Evolutionary conservation across 805 yeast species (phyloP).

Genomic region (Dipodascus geniculatus): DNA sequence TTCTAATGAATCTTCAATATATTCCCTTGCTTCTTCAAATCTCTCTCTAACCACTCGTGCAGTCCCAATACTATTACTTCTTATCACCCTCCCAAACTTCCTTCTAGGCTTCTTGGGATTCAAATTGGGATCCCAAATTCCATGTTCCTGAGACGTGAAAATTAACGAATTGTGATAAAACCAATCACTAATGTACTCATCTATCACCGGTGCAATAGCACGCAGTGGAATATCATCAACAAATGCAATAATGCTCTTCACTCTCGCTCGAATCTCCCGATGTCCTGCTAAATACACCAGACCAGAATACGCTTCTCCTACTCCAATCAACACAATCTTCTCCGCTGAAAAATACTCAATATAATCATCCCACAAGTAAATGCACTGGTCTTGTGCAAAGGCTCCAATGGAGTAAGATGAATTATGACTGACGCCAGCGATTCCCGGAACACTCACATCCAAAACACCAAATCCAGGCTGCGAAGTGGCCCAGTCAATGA

Average conservation of each 20-base stretch:
- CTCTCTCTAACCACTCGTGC: conserved; percentile 69
- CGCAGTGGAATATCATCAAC: conserved; percentile 58
- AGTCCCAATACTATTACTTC: conserved; percentile 59
- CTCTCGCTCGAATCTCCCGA: conserved; percentile 51
- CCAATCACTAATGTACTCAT: conserved; percentile 87
- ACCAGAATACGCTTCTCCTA: conserved; percentile 83
- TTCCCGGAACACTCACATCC: conserved; percentile 70
- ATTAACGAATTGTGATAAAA: conserved; percentile 75
- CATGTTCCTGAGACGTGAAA: conserved; percentile 62
- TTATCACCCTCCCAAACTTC: conserved; percentile 81
- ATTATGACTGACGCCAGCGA: conserved; percentile 31
- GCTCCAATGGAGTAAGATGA: conserved; percentile 43
- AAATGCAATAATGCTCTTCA: conserved; percentile 60
- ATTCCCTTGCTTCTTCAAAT: conserved; percentile 77
- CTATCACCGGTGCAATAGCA: conserved; percentile 75
- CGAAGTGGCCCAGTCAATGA: conserved; percentile 55
- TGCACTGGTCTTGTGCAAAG: conserved; percentile 62
- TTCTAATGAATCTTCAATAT: conserved; percentile 31
- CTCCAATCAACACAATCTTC: conserved; percentile 69
- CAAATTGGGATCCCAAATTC: conserved; percentile 61
- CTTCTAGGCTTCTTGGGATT: conserved; percentile 63
- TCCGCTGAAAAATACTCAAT: conserved; percentile 61
- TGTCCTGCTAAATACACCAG: conserved; percentile 82
- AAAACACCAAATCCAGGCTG: conserved; percentile 57
- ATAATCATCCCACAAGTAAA: conserved; percentile 86